These are phyloP conservation scores for Fusarium chuoi DNA, from an alignment of 2,329 filamentous ascomycete genomes.

Conservation along the genomic window DNA sequence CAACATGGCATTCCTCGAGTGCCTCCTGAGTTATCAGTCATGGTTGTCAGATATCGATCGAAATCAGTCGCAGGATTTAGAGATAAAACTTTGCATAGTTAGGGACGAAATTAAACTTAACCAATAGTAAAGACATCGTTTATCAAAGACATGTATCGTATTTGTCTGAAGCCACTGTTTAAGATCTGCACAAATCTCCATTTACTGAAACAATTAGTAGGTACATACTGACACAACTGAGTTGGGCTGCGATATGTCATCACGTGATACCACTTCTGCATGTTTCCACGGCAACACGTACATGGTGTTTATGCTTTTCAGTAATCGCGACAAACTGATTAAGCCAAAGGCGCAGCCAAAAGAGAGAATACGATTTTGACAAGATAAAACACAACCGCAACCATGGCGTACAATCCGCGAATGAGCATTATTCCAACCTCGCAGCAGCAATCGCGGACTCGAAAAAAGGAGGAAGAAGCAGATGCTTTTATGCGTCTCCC, in stretches of 20 bases:
- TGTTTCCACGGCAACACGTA: constrained; percentile 44
- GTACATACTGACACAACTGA: background rate
- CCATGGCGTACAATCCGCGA: constrained; percentile 68
- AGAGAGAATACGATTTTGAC: background rate
- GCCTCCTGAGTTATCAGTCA: background rate
- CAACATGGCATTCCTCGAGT: background rate
- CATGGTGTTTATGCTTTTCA: constrained; percentile 36
- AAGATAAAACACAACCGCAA: constrained; percentile 25
- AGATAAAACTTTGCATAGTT: background rate
- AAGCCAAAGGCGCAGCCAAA: constrained; percentile 5
- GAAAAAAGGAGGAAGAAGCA: constrained; percentile 69
- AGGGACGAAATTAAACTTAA: background rate
- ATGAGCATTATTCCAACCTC: constrained; percentile 69
- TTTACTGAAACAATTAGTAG: background rate
- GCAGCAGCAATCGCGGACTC: constrained; percentile 62
- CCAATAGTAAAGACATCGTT: background rate
- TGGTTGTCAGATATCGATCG: background rate
- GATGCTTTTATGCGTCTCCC: constrained; percentile 70
- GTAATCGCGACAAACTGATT: constrained; percentile 19
- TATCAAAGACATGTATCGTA: background rate
- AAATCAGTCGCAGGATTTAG: background rate
- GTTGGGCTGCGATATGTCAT: background rate
- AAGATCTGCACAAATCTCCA: background rate
- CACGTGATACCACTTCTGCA: constrained; percentile 24
- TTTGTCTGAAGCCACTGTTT: constrained; percentile 25